Percentiles rank a stretch among this genome's conserved stretches.
Evolutionary conservation across 176 grass and related monocot genomes (phyloP).

Genomic region (Lolium perenne): DNA sequence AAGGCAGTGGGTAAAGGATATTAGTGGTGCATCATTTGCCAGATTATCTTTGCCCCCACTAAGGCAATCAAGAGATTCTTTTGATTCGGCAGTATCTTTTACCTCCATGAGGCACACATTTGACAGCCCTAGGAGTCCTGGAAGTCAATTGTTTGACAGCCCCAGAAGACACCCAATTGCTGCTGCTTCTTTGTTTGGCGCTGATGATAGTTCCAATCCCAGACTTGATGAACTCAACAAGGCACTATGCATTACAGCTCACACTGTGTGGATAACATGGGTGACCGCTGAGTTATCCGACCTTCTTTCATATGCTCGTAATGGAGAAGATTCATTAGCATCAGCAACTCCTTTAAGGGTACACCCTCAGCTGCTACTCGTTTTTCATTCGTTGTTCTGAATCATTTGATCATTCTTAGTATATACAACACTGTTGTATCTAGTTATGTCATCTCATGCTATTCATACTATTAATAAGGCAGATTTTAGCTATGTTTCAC

Average conservation of each 20-base stretch:
- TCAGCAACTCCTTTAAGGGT: slow-evolving; percentile 80
- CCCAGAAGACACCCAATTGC: slow-evolving; percentile 77
- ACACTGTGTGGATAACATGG: slow-evolving; percentile 86
- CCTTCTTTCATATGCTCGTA: slow-evolving; percentile 76
- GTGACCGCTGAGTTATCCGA: slow-evolving; percentile 71
- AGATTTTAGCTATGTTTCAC: not conserved
- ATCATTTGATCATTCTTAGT: not conserved
- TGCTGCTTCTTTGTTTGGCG: slow-evolving; percentile 70
- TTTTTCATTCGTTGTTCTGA: slow-evolving; percentile 6
- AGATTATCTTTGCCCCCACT: slow-evolving; percentile 60
- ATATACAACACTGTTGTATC: slow-evolving; percentile 10
- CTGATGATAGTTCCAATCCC: slow-evolving; percentile 70
- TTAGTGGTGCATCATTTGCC: slow-evolving; percentile 46
- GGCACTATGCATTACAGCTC: slow-evolving; percentile 72
- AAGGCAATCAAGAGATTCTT: slow-evolving; percentile 55
- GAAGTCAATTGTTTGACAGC: slow-evolving; percentile 62
- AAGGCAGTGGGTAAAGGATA: slow-evolving; percentile 81
- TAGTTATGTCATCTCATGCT: slow-evolving; percentile 6
- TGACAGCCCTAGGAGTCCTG: slow-evolving; percentile 77
- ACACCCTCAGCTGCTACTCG: not conserved
- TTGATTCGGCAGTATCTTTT: slow-evolving; percentile 56
- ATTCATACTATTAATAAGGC: not conserved
- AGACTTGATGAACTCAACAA: slow-evolving; percentile 87
- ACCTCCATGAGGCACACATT: slow-evolving; percentile 62
- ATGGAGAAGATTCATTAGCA: slow-evolving; percentile 87